Base-by-base conservation (phyloP, 2,329 filamentous ascomycete species). In the Talaromyces sp. region DNA sequence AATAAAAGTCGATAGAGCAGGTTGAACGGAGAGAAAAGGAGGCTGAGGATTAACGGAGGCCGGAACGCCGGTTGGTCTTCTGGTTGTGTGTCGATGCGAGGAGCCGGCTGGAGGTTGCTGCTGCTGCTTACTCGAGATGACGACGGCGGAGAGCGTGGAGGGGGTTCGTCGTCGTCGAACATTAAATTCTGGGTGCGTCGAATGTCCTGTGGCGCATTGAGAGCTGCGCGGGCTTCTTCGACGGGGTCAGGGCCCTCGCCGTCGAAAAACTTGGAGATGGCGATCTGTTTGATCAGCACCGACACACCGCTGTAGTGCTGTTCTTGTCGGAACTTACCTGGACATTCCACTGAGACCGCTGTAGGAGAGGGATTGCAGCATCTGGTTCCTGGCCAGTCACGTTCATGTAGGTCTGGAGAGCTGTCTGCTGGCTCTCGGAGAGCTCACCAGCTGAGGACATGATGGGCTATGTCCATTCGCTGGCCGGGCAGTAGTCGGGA, bases 211-310 rank as follows among this genome's bases (percentile, higher is more conserved):
- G 85, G 85, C 19, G 88, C 87, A n/a, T 82, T 76, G 63, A 88
- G 82, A 8, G 84, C 82, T 55, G 88, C 84, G 57, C 88, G 83
- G 62, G 90, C 90, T 78, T 95, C 91, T 62, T 90, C 89, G 19
- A 93, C 80, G 13, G 86, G 89, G 73, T 96, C 91, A 55, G 92
- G 85, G 3, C 89, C 89, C 78, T 98, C 95, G 68, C 95, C 95
- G 71, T 99, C 95, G 74, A 97, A 99, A 84, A 98, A 98, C 72
- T 96, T 96, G 66, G 95, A 87, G 65, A 99, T 93, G 62, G 95
- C 93, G 69, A 98, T 96, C 88, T 33, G 27, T 33, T 28, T 4
- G 22, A 39, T 55, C 42, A 58, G 55, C 33, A 42, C 27, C 6
- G 15, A 4, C 25, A 52, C 25, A 52, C 22, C 7, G 15, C 49